Conservation (phyloP, 441 rosid genomes). For the Daphne laureola region DNA sequence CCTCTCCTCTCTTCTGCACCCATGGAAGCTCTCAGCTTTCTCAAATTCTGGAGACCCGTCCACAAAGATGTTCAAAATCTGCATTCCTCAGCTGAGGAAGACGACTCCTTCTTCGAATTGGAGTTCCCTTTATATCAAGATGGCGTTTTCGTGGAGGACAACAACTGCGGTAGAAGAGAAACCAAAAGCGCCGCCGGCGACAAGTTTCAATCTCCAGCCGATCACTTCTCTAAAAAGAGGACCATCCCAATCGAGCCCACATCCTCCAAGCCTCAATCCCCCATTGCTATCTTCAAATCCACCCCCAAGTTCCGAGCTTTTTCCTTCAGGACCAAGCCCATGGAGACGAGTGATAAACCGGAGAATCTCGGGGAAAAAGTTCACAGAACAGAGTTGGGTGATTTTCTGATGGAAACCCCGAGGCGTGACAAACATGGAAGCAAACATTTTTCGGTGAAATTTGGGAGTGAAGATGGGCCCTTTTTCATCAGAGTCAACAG, state of each 20-base stretch:
- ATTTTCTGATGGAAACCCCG: constrained; percentile 8
- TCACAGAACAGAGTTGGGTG: constrained; percentile 15
- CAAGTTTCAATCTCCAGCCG: constrained; percentile 14
- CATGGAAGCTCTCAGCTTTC: constrained; percentile 67
- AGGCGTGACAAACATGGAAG: constrained; percentile 15
- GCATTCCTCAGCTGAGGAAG: constrained; percentile 40
- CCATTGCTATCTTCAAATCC: constrained; percentile 33
- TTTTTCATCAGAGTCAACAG: constrained; percentile 15
- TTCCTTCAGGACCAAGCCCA: constrained; percentile 33
- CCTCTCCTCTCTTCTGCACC: neutral
- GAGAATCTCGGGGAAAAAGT: constrained; percentile 17
- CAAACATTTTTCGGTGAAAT: constrained; percentile 20
- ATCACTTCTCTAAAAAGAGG: constrained; percentile 44
- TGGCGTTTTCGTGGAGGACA: constrained; percentile 4
- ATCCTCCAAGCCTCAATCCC: constrained; percentile 36
- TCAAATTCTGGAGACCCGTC: constrained; percentile 44
- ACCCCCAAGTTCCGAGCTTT: constrained; percentile 36
- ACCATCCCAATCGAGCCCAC: constrained; percentile 53
- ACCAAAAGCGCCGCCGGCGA: constrained; percentile 17
- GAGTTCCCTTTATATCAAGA: constrained; percentile 49
- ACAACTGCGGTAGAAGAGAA: constrained; percentile 7
- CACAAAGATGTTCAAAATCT: constrained; percentile 11
- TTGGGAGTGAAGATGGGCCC: constrained; percentile 21
- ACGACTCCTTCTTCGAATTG: constrained; percentile 83
- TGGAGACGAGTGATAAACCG: constrained; percentile 16